A percentile compares a stretch with the other conserved stretches of the same genome.
Evolutionary conservation across 2,329 filamentous ascomycete species (phyloP).

Genomic region (Pleochaeta shiraiana): DNA sequence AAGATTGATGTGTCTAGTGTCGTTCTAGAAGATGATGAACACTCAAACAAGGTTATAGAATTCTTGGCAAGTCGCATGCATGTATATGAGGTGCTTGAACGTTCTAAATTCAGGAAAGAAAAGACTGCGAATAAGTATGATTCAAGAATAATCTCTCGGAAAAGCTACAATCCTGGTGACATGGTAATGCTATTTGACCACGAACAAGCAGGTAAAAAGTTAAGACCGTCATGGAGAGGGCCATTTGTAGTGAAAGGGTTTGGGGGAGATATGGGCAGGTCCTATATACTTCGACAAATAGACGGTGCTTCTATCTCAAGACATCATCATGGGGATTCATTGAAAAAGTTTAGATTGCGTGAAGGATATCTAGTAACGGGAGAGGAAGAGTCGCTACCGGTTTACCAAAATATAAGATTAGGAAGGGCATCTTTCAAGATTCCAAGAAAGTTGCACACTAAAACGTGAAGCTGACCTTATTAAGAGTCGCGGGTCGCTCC

Average conservation of each 20-base stretch:
- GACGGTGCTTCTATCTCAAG: neutral
- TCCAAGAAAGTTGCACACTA: neutral
- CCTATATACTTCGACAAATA: neutral
- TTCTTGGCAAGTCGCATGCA: neutral
- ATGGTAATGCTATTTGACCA: constrained; percentile 3
- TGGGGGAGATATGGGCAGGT: neutral
- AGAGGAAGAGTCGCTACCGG: neutral
- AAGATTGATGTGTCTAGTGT: neutral
- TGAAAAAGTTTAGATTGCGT: neutral
- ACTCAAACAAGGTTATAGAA: neutral
- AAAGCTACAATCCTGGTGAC: neutral
- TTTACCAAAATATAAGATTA: neutral
- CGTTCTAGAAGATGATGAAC: neutral
- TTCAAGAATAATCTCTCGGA: neutral
- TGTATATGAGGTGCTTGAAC: neutral
- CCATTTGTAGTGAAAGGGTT: neutral
- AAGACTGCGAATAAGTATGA: neutral
- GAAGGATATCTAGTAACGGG: neutral
- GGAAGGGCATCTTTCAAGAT: neutral
- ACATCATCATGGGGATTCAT: constrained; percentile 1
- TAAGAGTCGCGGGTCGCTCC: too few species aligned
- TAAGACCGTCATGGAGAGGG: neutral
- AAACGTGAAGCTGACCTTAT: neutral
- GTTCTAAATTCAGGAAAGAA: neutral
- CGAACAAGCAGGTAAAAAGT: neutral